Conservation (phyloP, 257 asterid species). For the Petunia secreta region DNA sequence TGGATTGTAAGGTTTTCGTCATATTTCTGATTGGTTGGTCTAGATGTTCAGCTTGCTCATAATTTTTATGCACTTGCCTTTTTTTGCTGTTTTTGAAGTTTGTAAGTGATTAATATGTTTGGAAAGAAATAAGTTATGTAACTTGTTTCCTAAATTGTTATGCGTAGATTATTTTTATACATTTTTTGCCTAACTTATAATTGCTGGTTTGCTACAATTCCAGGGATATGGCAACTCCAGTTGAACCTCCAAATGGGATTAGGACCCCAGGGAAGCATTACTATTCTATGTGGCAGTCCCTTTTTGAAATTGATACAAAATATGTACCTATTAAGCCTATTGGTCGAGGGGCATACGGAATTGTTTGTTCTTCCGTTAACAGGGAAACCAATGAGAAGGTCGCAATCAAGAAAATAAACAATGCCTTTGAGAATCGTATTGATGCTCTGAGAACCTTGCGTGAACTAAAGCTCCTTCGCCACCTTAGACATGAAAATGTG, state of each 20-base stretch:
- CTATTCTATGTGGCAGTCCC: slow-evolving; percentile 66
- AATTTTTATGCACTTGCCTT: not conserved
- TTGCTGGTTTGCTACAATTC: slow-evolving; percentile 21
- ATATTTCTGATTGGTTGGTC: not conserved
- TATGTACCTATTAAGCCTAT: slow-evolving; percentile 68
- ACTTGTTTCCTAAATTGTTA: not conserved
- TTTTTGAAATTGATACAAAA: slow-evolving; percentile 64
- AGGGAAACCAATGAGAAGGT: slow-evolving; percentile 61
- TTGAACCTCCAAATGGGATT: slow-evolving; percentile 61
- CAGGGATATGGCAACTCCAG: slow-evolving; percentile 57
- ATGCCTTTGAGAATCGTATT: slow-evolving; percentile 55
- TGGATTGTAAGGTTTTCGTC: not conserved
- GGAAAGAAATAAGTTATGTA: not conserved
- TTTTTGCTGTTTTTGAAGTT: slow-evolving; percentile 6
- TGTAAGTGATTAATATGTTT: not conserved
- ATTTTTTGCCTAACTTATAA: not conserved
- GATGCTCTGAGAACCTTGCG: slow-evolving; percentile 68
- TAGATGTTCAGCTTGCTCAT: not conserved
- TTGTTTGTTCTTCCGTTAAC: slow-evolving; percentile 64
- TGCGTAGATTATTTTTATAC: too few species aligned
- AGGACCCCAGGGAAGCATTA: slow-evolving; percentile 56
- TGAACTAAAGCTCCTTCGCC: slow-evolving; percentile 64
- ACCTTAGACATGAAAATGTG: slow-evolving; percentile 63
- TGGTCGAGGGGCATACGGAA: slow-evolving; percentile 70
- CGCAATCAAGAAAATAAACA: slow-evolving; percentile 65